phyloP scores from a whole-genome alignment of 129 eudicot species.

The Solidago caesia region DNA sequence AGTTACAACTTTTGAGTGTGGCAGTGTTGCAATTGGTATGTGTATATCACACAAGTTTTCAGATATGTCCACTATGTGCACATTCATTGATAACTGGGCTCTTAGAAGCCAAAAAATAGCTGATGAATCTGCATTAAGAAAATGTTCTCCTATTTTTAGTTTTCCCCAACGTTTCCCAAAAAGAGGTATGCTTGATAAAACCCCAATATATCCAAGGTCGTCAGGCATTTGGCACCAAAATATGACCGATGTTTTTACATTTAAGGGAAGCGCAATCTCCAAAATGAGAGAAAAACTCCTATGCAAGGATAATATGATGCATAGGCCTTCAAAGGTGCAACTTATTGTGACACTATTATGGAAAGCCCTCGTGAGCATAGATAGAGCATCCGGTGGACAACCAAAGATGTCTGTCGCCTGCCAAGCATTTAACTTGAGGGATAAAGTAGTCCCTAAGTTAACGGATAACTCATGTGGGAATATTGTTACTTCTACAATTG shows the following conservation, averaged over 20 bases:
- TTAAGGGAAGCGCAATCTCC: neutral
- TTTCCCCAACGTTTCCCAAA: neutral
- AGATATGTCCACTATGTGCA: neutral
- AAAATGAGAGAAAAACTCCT: neutral
- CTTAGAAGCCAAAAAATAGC: neutral
- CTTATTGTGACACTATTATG: neutral
- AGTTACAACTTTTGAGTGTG: neutral
- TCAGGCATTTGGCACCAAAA: neutral
- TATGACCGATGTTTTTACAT: neutral
- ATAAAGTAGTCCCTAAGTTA: neutral
- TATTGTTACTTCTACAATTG: neutral
- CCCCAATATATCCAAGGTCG: neutral
- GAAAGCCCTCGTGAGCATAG: neutral
- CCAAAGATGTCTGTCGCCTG: neutral
- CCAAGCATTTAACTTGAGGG: neutral
- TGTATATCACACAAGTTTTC: neutral
- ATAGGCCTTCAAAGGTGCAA: neutral
- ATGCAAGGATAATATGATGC: too few relatives aligned
- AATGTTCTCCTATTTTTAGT: neutral
- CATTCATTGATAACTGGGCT: neutral
- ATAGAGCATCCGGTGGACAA: neutral
- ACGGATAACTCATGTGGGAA: neutral
- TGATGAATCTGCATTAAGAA: neutral
- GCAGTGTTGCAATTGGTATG: neutral
- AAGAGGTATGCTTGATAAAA: neutral